These are phyloP conservation scores for Tolypocladium tundrense DNA, from an alignment of 2,329 filamentous ascomycete genomes.

Conservation along the genomic window DNA sequence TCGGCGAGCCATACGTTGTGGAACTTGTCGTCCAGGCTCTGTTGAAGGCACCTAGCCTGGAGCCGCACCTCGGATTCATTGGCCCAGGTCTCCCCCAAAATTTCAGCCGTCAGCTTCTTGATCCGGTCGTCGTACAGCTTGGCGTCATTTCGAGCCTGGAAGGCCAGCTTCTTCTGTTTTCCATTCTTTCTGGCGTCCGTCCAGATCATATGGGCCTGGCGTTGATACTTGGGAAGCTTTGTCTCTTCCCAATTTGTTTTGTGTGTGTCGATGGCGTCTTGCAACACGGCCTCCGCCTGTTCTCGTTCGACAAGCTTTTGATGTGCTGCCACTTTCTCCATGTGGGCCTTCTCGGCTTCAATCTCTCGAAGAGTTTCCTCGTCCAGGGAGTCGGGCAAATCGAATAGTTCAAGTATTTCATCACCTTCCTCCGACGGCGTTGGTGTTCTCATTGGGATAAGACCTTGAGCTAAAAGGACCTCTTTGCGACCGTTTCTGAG, in stretches of 20 bases:
- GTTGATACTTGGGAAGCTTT: slow-evolving; percentile 44
- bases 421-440: slow-evolving; percentile 15
- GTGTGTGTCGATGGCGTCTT: slow-evolving; percentile 40
- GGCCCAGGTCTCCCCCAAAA: slow-evolving; percentile 42
- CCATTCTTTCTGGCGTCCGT: slow-evolving; percentile 34
- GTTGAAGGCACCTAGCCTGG: slow-evolving; percentile 51
- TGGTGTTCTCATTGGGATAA: slow-evolving; percentile 6
- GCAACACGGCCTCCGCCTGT: slow-evolving; percentile 41
- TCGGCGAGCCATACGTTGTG: slow-evolving; percentile 39
- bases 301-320: slow-evolving; percentile 25
- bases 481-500: slow-evolving; percentile 13
- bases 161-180: slow-evolving; percentile 27
- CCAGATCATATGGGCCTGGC: slow-evolving; percentile 55
- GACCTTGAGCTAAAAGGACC: slow-evolving; percentile 4
- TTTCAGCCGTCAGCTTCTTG: slow-evolving; percentile 40
- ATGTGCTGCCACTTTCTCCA: slow-evolving; percentile 5
- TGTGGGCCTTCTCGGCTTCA: slow-evolving; percentile 28
- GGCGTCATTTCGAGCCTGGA: slow-evolving; percentile 30
- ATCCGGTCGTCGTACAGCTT: slow-evolving; percentile 40
- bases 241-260: slow-evolving; percentile 45
- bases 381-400: slow-evolving; percentile 29
- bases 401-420: slow-evolving; percentile 33
- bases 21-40: slow-evolving; percentile 52
- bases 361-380: slow-evolving; percentile 52
- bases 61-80: slow-evolving; percentile 39